Conservation (phyloP, 2,329 filamentous ascomycete species). For the Aspergillus sp. region DNA sequence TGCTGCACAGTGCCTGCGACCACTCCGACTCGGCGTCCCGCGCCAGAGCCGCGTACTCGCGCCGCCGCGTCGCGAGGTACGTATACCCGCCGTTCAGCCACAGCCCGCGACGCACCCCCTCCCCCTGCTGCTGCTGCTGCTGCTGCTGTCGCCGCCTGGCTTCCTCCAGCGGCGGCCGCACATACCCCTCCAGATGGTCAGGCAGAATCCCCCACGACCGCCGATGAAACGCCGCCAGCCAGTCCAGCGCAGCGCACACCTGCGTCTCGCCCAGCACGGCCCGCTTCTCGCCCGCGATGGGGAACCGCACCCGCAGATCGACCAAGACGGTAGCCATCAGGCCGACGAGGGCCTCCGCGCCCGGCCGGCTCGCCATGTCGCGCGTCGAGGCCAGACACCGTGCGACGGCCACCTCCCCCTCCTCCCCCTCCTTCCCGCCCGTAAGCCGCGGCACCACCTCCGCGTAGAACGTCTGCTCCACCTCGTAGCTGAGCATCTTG, state of each 20-base stretch:
- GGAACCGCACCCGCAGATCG: constrained; percentile 55
- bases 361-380: constrained; percentile 17
- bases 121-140: constrained; percentile 14
- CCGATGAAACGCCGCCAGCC: constrained; percentile 63
- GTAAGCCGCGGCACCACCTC: constrained; percentile 55
- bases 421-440: no score
- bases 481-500: constrained; percentile 66
- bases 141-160: constrained; percentile 29
- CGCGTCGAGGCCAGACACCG: constrained; percentile 49
- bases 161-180: constrained; percentile 58
- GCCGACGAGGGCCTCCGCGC: constrained; percentile 18
- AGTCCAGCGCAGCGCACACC: constrained; percentile 56
- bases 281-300: constrained; percentile 47
- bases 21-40: constrained; percentile 55
- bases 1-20: constrained; percentile 50
- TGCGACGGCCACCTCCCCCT: constrained; percentile 50
- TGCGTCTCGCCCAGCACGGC: constrained; percentile 48
- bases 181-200: constrained; percentile 26
- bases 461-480: constrained; percentile 66
- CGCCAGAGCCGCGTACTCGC: constrained; percentile 54
- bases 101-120: constrained; percentile 25
- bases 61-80: constrained; percentile 62
- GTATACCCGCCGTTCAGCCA: constrained; percentile 71
- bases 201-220: constrained; percentile 46
- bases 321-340: constrained; percentile 58